Evolutionary conservation across 371 early-diverging fungal species (phyloP).

Genomic region (Rhizopus microsporus): DNA sequence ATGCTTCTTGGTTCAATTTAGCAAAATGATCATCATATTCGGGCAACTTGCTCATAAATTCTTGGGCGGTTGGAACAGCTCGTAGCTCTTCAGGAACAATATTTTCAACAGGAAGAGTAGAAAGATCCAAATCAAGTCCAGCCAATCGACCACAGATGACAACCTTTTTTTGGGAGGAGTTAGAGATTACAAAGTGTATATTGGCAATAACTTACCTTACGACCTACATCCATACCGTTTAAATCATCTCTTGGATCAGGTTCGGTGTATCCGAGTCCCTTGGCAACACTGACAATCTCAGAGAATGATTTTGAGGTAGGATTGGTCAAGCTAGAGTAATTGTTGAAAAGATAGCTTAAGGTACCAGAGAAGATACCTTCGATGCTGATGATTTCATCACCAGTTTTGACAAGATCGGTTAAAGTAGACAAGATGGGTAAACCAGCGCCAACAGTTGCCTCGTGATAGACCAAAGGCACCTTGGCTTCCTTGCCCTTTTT

Average conservation of each 20-base stretch:
- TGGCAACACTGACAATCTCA: conserved; percentile 86
- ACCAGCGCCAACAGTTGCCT: conserved; percentile 98
- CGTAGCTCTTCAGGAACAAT: conserved; percentile 90
- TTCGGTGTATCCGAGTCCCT: conserved; percentile 94
- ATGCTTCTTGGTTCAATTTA: conserved; percentile 75
- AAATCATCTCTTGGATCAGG: conserved; percentile 98
- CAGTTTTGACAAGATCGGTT: conserved; percentile 86
- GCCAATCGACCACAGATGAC: conserved; percentile 89
- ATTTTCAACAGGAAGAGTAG: conserved; percentile 86
- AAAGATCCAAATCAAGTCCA: conserved; percentile 75
- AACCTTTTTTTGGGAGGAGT: conserved; percentile 37
- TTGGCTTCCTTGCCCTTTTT: conserved; percentile 23
- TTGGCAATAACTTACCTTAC: conserved; percentile 65
- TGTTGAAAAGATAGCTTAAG: conserved; percentile 94
- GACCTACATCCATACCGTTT: conserved; percentile 98
- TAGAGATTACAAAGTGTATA: neutral
- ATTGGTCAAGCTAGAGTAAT: conserved; percentile 71
- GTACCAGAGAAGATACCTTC: conserved; percentile 98
- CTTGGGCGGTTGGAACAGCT: conserved; percentile 66
- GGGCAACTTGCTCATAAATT: conserved; percentile 84
- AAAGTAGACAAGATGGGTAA: conserved; percentile 93
- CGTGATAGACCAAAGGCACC: conserved; percentile 78
- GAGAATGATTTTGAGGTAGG: conserved; percentile 71
- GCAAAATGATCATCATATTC: conserved; percentile 85
- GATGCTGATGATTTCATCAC: conserved; percentile 87